Percentiles rank a stretch among this genome's conserved stretches.
Evolutionary conservation across 805 yeast genomes (phyloP).

Genomic region (Candida lessepsii): DNA sequence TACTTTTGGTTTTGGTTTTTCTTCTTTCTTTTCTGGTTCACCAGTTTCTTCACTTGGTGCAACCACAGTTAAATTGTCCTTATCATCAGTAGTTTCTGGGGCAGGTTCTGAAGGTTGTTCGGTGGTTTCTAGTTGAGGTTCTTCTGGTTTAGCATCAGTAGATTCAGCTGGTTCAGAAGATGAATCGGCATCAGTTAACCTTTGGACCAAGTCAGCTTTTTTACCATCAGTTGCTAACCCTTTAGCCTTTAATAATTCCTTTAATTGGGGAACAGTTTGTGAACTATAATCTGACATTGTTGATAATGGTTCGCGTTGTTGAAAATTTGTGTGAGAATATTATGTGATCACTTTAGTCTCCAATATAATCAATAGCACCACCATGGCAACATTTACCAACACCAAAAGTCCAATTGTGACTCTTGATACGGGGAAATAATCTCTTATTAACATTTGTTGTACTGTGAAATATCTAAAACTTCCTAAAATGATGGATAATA

Average conservation of each 20-base stretch:
- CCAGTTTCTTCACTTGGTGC: conserved; percentile 14
- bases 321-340: conserved; percentile 4
- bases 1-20: conserved; percentile 36
- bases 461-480: conserved; percentile 24
- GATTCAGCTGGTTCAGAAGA: conserved; percentile 19
- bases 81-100: conserved; percentile 8
- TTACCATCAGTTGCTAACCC: conserved; percentile 73
- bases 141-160: conserved; percentile 15
- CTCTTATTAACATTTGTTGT: conserved; percentile 21
- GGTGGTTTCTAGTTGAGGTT: not conserved
- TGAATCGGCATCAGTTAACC: conserved; percentile 59
- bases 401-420: conserved; percentile 19
- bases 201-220: conserved; percentile 70
- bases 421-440: conserved; percentile 26
- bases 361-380: conserved; percentile 20
- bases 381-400: conserved; percentile 18
- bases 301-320: conserved; percentile 4
- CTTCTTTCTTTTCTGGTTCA: conserved; percentile 17
- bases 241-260: conserved; percentile 66
- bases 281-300: conserved; percentile 55
- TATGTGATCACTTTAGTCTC: conserved; percentile 14
- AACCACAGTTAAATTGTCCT: not conserved
- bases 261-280: conserved; percentile 81
- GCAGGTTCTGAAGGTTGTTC: conserved; percentile 14
- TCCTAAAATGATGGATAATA: conserved; percentile 23